Percentiles rank a stretch among this genome's conserved stretches.
These are phyloP conservation scores for Boletus insuetus DNA, from an alignment of 768 basidiomycete species.

Conservation along the genomic window DNA sequence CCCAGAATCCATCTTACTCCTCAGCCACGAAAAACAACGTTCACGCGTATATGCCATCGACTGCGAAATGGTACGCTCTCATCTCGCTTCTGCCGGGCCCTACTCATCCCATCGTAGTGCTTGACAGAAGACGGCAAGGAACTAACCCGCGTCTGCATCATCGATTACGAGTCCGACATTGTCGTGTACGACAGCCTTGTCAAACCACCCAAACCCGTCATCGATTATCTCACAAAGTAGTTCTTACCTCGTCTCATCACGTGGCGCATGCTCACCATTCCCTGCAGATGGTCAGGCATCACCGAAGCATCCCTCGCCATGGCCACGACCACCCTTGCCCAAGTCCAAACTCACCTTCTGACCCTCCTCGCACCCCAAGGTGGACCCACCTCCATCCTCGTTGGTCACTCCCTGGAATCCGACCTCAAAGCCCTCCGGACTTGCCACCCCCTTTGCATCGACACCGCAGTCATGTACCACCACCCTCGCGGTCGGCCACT, in stretches of 20 bases:
- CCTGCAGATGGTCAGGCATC: slow-evolving; percentile 85
- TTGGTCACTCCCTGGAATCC: slow-evolving; percentile 95
- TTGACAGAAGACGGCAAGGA: slow-evolving; percentile 88
- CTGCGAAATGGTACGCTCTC: slow-evolving; percentile 85
- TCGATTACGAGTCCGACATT: slow-evolving; percentile 70
- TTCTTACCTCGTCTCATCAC: slow-evolving; percentile 4
- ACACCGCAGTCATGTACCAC: slow-evolving; percentile 87
- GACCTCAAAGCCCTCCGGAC: slow-evolving; percentile 88
- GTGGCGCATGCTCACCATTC: not conserved
- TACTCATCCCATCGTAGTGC: slow-evolving; percentile 50
- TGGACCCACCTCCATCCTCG: slow-evolving; percentile 67
- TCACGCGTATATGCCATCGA: slow-evolving; percentile 80
- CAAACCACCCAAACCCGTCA: slow-evolving; percentile 79
- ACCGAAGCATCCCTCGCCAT: slow-evolving; percentile 66
- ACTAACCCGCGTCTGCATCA: slow-evolving; percentile 78
- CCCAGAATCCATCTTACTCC: slow-evolving; percentile 31
- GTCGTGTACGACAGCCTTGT: slow-evolving; percentile 89
- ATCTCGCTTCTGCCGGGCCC: not conserved
- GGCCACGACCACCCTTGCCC: slow-evolving; percentile 73
- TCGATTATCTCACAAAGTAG: slow-evolving; percentile 91
- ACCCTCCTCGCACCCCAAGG: slow-evolving; percentile 53
- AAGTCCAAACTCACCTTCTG: slow-evolving; percentile 74
- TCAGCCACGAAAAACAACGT: slow-evolving; percentile 30
- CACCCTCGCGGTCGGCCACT: slow-evolving; percentile 92
- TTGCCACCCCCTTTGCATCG: slow-evolving; percentile 83